Conservation (phyloP, 2,329 filamentous ascomycete genomes). For the Capronia epimyces region DNA sequence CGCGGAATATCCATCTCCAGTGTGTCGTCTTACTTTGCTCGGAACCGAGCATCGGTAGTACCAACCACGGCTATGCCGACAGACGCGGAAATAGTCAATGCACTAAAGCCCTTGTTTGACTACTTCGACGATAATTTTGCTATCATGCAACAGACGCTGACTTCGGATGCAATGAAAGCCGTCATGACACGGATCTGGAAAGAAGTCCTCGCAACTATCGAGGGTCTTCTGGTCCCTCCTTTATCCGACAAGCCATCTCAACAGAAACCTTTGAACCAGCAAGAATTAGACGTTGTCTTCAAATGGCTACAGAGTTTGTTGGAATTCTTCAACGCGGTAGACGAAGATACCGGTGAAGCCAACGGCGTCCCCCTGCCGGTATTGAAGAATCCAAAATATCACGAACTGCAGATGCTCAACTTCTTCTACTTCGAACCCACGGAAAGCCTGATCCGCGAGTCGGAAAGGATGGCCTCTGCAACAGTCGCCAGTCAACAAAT, state of each 20-base stretch:
- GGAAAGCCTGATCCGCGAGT: constrained; percentile 87
- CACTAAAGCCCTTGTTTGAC: constrained; percentile 75
- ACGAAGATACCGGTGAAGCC: constrained; percentile 75
- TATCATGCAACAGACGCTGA: constrained; percentile 96
- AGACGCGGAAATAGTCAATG: constrained; percentile 69
- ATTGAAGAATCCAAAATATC: constrained; percentile 94
- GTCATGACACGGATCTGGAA: constrained; percentile 99
- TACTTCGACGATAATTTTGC: constrained; percentile 99
- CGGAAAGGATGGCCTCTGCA: constrained; percentile 88
- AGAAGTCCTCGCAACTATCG: constrained; percentile 87
- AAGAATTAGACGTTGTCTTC: constrained; percentile 91
- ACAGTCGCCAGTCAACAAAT: constrained; percentile 72
- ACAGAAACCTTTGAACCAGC: constrained; percentile 74
- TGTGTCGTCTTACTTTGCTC: constrained; percentile 61
- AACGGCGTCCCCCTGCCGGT: constrained; percentile 86
- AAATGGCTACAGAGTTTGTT: constrained; percentile 88
- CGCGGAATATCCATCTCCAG: constrained; percentile 67
- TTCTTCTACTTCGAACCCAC: constrained; percentile 98
- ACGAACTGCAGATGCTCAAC: constrained; percentile 90
- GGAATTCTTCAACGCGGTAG: constrained; percentile 89
- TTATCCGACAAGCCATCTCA: constrained; percentile 88
- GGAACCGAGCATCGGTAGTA: constrained; percentile 41
- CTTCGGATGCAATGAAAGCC: constrained; percentile 91
- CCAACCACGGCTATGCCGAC: constrained; percentile 53
- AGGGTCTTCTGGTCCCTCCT: constrained; percentile 83